Evolutionary conservation across 441 rosid species (phyloP), one percentile per base, ranked within the genome.

Genomic region (Gossypium armourianum): DNA sequence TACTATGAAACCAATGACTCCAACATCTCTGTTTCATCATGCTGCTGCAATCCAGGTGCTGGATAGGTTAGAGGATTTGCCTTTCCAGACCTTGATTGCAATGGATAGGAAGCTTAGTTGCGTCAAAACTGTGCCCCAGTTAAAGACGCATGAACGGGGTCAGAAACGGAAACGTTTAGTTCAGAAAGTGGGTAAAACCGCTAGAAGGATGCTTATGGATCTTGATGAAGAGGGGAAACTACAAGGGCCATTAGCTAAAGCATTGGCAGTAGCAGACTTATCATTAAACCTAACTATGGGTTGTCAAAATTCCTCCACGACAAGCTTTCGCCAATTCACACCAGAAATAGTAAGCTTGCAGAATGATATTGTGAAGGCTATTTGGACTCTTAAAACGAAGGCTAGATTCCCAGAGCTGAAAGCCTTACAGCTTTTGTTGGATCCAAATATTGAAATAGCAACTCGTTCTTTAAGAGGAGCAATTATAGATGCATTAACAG

Each of bases 51-150:
- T 71, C 57, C 82, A 77, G 65, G 58, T 87, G 62, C 75, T 93
- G 74, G 76, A 78, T 57, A 79, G 81, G 74, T 86, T 93, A 26
- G 85, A 83, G 75, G 78, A 78, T 36, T 84, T 90, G 73, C 83
- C 95, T 47, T 49, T 74, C 15, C 81, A 79, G 58, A 73, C 90
- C 28, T 70, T 93, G 77, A 58, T 67, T 73, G 89, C 93, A 20
- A 93, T 91, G 93, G 79, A 67, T 57, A 83, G 88, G 85, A 88
- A 85, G 74, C 92, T 93, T 68, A 81, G 81, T 75, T 83, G 84
- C 53, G 64, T 69, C 24, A 80, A 82, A 49, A 77, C 55, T 9
- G 40, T 79, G 54, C 95, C 90, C 57, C 72, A 45, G 24, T 40
- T 90, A 62, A 70, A 56, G 66, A 71, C 62, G 20, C 64, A 50